Base-by-base conservation (phyloP, 139 green algal species). In the Trebouxia sp. region DNA sequence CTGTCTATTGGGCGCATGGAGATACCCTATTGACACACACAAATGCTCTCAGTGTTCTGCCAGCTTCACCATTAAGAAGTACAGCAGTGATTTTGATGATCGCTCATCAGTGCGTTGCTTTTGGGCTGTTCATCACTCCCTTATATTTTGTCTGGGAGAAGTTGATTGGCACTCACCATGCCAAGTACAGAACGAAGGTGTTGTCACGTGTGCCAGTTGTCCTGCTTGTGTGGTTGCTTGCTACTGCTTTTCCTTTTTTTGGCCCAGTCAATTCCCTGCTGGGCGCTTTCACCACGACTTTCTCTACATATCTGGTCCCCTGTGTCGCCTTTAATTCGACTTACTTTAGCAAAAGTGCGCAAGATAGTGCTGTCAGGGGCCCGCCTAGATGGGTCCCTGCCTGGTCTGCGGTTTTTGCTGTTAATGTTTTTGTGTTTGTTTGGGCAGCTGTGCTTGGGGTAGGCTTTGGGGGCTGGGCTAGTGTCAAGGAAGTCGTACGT, bases 101-200 rank as follows among this genome's bases (percentile, higher is more conserved):
- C n/a, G 47, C 30, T 38, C 72, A 79, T 62, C 72, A 79, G 45
- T 62, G 42, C 17, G 45, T 79, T 14, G 72, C 72, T 11, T 79
- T 79, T 66, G 72, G 72, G 47, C 72, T 79, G 28, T 79, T 79
- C 32, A 62, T 55, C 9, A 43, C 48, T 53, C 72, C 72, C 32
- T 42, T 79, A 11, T 79, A 65, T 55, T 79, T 65, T 55, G 47
- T 62, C 45, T 79, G 72, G 72, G 72, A 79, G 72, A 79, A 79
- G n/a, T n/a, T 65, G 22, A 42, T 79, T n/a, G 72, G 72, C 72
- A 79, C 72, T 1, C 72, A 79, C 30, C 43, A 42, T 20, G 37
- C 43, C 20, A 30, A 5, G 6, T 79, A 79, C 72, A 41, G 47
- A 38, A 79, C 32, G 15, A 53, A 55, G 37, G 28, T 79, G 47